Conservation (phyloP, 768 basidiomycete species). For the Holtermannia corniformis region DNA sequence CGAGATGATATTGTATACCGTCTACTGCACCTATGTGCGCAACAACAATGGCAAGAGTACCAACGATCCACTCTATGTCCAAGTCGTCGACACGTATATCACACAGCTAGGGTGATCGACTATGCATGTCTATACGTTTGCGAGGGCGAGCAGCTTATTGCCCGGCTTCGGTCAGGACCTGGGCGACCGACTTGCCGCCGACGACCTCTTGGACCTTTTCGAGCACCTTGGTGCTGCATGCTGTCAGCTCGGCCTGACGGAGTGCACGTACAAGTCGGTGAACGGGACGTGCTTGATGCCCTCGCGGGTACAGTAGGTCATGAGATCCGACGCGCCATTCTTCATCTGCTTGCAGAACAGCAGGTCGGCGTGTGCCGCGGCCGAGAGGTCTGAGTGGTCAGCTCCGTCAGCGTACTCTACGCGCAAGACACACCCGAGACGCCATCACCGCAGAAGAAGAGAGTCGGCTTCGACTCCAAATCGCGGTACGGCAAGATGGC, state of each 20-base stretch:
- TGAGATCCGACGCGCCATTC: conserved; percentile 62
- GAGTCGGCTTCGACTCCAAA: conserved; percentile 56
- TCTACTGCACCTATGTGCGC: too few species aligned
- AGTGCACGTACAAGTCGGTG: conserved; percentile 47
- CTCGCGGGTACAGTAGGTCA: conserved; percentile 67
- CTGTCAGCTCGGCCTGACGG: background rate
- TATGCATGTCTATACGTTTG: too few species aligned
- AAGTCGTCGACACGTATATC: too few species aligned
- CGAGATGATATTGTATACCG: too few species aligned
- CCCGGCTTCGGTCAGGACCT: conserved; percentile 44
- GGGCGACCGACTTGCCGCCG: conserved; percentile 53
- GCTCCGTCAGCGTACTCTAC: background rate
- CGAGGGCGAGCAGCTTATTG: too few species aligned
- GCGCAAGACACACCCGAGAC: conserved; percentile 61
- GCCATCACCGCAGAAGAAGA: conserved; percentile 98
- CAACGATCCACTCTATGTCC: too few species aligned
- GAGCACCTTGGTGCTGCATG: conserved; percentile 34
- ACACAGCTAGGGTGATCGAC: too few species aligned
- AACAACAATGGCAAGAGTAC: too few species aligned
- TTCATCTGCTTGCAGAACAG: conserved; percentile 72
- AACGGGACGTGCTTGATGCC: conserved; percentile 74
- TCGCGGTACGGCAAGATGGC: conserved; percentile 85
- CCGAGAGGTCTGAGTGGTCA: conserved; percentile 66
- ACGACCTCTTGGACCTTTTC: conserved; percentile 59
- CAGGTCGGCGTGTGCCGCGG: conserved; percentile 81